Percentiles rank a stretch among this genome's conserved stretches.
These are phyloP conservation scores for Ogataea neopini DNA, from an alignment of 805 yeast species.

Conservation along the genomic window DNA sequence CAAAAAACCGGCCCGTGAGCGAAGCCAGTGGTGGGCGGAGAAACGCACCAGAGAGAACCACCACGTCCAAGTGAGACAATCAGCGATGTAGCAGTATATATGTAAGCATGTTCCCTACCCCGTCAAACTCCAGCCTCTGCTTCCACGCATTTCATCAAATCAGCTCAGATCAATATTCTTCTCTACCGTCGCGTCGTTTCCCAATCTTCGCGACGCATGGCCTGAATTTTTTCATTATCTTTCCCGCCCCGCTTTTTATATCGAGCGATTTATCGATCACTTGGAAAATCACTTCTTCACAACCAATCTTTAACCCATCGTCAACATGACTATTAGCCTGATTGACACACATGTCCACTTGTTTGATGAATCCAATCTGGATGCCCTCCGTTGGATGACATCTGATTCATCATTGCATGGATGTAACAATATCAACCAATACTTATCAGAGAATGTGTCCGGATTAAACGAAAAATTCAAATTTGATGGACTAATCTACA, in stretches of 20 bases:
- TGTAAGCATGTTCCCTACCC: no score
- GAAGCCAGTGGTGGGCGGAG: neutral
- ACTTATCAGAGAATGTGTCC: constrained; percentile 16
- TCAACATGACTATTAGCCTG: neutral
- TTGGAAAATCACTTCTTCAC: no score
- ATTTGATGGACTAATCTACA: constrained; percentile 34
- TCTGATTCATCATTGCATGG: constrained; percentile 29
- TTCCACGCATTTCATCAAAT: no score
- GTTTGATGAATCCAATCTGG: constrained; percentile 24
- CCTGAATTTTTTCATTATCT: no score
- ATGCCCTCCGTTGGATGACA: constrained; percentile 35
- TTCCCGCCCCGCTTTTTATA: neutral
- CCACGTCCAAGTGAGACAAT: no score
- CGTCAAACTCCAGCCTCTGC: no score
- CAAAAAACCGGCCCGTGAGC: neutral
- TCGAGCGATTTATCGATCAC: no score
- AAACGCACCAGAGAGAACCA: no score
- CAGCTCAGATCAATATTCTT: no score
- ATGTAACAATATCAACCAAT: constrained; percentile 32
- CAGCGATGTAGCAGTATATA: no score
- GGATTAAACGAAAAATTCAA: constrained; percentile 19
- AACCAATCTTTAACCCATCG: neutral
- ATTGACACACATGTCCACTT: constrained; percentile 42
- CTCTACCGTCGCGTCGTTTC: no score
- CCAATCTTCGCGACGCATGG: no score